Conservation (phyloP, 371 early-diverging fungal genomes). For the Enteropsectra breve region DNA sequence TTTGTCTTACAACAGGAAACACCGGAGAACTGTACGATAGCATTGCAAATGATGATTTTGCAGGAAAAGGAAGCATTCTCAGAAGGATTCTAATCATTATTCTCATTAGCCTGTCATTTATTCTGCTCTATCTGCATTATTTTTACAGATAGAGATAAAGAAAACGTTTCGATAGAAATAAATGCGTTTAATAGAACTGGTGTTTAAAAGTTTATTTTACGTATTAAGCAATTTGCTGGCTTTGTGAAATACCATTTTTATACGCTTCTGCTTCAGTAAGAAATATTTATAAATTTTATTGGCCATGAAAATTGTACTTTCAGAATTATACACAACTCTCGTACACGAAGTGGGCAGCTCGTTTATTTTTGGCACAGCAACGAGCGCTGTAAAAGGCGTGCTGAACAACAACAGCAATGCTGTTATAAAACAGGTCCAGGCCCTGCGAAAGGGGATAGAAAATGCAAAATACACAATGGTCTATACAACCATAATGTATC, state of each 20-base stretch:
- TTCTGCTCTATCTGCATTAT: constrained; percentile 48
- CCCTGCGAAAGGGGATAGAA: constrained; percentile 20
- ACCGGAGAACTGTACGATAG: constrained; percentile 31
- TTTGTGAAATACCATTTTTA: background rate
- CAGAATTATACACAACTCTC: constrained; percentile 16
- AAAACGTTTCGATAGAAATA: background rate
- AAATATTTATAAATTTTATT: too few species aligned
- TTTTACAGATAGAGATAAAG: constrained; percentile 33
- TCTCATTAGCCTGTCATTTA: constrained; percentile 47
- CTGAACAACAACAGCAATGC: constrained; percentile 18
- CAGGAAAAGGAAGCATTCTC: constrained; percentile 33
- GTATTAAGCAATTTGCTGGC: background rate
- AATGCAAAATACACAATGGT: constrained; percentile 20
- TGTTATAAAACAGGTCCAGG: constrained; percentile 11
- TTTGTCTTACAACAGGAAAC: constrained; percentile 19
- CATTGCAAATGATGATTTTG: constrained; percentile 14
- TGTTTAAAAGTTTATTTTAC: background rate
- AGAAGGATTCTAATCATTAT: constrained; percentile 45
- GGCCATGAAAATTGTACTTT: constrained; percentile 15
- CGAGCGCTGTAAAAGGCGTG: constrained; percentile 7
- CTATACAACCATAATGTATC: background rate
- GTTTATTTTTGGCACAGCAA: constrained; percentile 26
- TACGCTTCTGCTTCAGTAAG: too few species aligned
- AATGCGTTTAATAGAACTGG: background rate
- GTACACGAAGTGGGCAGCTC: constrained; percentile 16